Evolutionary conservation across 139 green algal species (phyloP).

Genomic region (Yamagishiella unicocca): DNA sequence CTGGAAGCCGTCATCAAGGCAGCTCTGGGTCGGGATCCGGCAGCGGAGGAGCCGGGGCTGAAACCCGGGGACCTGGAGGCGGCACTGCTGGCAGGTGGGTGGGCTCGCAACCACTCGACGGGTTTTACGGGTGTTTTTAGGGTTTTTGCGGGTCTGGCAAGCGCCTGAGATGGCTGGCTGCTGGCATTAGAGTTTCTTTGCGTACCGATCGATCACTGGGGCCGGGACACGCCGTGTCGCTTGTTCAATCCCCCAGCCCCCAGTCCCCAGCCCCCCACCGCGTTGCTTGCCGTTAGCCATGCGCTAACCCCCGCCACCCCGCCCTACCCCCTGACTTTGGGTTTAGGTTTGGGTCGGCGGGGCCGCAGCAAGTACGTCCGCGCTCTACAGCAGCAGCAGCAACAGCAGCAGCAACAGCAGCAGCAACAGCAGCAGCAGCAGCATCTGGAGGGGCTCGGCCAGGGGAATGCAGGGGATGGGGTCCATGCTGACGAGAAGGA

Average conservation of each 20-base stretch:
- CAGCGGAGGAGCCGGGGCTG: slow-evolving; percentile 37
- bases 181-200: no score
- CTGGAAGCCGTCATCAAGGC: slow-evolving; percentile 50
- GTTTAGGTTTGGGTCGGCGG: slow-evolving; percentile 30
- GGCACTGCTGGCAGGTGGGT: slow-evolving; percentile 59
- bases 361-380: slow-evolving; percentile 10
- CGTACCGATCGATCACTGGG: no score
- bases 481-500: background rate
- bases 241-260: no score
- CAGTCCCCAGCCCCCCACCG: no score
- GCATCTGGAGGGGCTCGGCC: background rate
- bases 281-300: no score
- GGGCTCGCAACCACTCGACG: no score
- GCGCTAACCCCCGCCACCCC: no score
- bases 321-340: no score
- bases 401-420: background rate
- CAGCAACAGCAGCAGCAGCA: background rate
- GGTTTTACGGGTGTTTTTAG: no score
- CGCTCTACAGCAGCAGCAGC: background rate
- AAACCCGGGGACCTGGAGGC: slow-evolving; percentile 56
- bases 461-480: background rate
- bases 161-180: background rate
- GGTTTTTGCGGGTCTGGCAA: no score
- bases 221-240: no score
- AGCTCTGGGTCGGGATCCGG: slow-evolving; percentile 39